phyloP scores from a whole-genome alignment of 805 yeast genomes.

The Starmerella bacillaris region DNA sequence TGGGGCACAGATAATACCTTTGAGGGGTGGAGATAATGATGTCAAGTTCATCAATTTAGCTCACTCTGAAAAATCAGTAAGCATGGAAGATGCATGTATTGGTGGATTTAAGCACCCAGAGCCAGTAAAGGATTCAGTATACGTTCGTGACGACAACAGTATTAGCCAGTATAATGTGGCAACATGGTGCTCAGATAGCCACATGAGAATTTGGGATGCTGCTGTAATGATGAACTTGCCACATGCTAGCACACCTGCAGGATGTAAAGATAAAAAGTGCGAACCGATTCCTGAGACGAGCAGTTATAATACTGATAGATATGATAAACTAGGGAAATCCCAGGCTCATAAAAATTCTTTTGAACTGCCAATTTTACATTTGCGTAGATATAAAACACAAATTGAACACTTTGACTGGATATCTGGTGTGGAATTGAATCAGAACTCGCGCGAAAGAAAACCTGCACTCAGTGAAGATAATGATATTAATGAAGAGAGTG shows the following conservation, averaged over 20 bases:
- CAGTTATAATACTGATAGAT: conserved; percentile 8
- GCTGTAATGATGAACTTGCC: conserved; percentile 6
- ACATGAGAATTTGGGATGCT: conserved; percentile 57
- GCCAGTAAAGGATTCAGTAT: conserved; percentile 71
- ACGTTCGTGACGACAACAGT: conserved; percentile 48
- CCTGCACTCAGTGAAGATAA: too few species aligned
- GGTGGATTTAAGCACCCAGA: conserved; percentile 68
- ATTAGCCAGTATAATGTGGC: conserved; percentile 69
- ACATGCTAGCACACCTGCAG: conserved; percentile 11
- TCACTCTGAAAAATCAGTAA: conserved; percentile 26
- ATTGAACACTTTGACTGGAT: conserved; percentile 51
- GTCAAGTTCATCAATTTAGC: conserved; percentile 31
- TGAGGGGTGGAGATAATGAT: conserved; percentile 63
- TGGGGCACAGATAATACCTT: conserved; percentile 78
- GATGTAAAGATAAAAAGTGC: conserved; percentile 12
- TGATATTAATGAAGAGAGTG: too few species aligned
- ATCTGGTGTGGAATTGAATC: conserved; percentile 77
- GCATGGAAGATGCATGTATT: conserved; percentile 26
- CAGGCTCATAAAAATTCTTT: conserved; percentile 3
- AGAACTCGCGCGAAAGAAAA: too few species aligned
- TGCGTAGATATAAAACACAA: conserved; percentile 1
- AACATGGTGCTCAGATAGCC: conserved; percentile 85
- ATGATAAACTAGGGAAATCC: background rate
- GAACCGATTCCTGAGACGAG: conserved; percentile 3
- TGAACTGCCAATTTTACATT: conserved; percentile 5